Percentiles rank a stretch among this genome's conserved stretches.
Conservation (phyloP, 768 basidiomycete species). For the Mycena kentingensis region DNA sequence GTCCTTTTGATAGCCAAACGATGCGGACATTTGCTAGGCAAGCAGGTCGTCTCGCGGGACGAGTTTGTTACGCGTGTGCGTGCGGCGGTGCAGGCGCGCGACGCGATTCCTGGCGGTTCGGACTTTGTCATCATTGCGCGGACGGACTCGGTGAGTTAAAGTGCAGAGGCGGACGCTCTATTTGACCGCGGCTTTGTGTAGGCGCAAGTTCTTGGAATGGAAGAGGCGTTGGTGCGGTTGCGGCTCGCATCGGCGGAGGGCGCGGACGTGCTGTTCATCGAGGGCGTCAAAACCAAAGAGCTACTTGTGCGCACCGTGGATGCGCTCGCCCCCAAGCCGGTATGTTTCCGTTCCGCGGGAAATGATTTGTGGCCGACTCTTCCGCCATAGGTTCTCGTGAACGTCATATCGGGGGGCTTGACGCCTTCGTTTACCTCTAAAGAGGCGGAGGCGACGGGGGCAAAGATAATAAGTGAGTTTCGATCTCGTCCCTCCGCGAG, state of each 20-base stretch:
- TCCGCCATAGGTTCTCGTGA: slow-evolving; percentile 59
- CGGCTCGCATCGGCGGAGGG: slow-evolving; percentile 73
- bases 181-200: too few species aligned
- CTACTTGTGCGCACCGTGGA: slow-evolving; percentile 64
- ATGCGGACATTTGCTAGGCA: slow-evolving; percentile 78
- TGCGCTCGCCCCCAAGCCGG: slow-evolving; percentile 72
- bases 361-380: not conserved
- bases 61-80: slow-evolving; percentile 75
- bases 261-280: slow-evolving; percentile 82
- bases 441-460: slow-evolving; percentile 70
- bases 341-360: slow-evolving; percentile 28
- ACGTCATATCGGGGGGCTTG: slow-evolving; percentile 77
- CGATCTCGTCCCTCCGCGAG: not conserved
- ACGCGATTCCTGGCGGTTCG: slow-evolving; percentile 71
- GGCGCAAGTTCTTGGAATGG: slow-evolving; percentile 80
- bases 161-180: too few species aligned
- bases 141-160: slow-evolving; percentile 76
- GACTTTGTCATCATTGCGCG: slow-evolving; percentile 80
- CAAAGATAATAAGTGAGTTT: slow-evolving; percentile 69
- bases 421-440: slow-evolving; percentile 72
- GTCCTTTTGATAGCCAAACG: too few species aligned
- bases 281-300: slow-evolving; percentile 67
- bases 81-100: slow-evolving; percentile 75
- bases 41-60: slow-evolving; percentile 79
- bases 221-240: slow-evolving; percentile 66